Conservation (phyloP, 116 monocot species). For the Cymodocea nodosa region DNA sequence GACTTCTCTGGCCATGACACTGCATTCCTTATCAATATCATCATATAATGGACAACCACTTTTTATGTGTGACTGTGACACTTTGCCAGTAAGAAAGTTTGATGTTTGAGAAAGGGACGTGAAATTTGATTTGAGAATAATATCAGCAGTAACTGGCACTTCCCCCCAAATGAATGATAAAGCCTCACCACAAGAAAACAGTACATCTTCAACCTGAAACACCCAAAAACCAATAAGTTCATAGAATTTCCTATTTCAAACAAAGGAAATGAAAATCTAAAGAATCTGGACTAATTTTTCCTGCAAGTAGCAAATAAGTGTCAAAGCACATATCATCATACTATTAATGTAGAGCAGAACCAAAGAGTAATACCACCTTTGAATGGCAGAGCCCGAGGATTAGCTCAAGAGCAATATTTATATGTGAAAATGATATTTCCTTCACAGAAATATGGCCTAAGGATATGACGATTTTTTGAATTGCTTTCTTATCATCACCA, state of each 20-base stretch:
- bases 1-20: constrained; percentile 38
- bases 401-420: constrained; percentile 65
- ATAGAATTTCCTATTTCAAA: background rate
- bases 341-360: background rate
- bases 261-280: background rate
- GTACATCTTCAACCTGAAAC: constrained; percentile 85
- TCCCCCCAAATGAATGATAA: constrained; percentile 96
- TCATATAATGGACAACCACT: constrained; percentile 14
- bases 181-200: constrained; percentile 96
- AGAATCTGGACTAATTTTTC: background rate
- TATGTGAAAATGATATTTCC: constrained; percentile 52
- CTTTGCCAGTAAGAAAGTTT: constrained; percentile 63
- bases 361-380: constrained; percentile 41
- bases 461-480: constrained; percentile 74
- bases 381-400: constrained; percentile 77
- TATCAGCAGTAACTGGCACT: constrained; percentile 74
- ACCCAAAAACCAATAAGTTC: background rate
- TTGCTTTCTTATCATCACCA: constrained; percentile 65
- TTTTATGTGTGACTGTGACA: constrained; percentile 14
- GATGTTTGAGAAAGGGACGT: constrained; percentile 71
- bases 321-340: background rate
- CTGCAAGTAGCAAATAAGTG: background rate
- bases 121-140: constrained; percentile 82
- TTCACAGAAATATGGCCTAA: constrained; percentile 81
- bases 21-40: constrained; percentile 26